Conservation (phyloP, 2,329 filamentous ascomycete genomes). For the Diplodia scrobiculata region DNA sequence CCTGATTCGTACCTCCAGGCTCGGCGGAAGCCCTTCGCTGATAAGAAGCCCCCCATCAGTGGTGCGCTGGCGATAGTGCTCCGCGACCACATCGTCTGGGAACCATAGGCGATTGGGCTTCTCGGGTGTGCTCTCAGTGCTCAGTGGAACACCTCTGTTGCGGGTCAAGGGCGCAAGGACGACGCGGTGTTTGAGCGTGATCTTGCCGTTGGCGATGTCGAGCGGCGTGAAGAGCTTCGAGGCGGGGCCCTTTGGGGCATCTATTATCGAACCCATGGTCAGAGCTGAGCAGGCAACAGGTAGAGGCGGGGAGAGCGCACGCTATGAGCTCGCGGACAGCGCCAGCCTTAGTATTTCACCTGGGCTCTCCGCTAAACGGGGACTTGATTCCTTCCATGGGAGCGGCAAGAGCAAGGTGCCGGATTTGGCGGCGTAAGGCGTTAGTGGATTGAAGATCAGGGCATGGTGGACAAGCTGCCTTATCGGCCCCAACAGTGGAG, state of each 20-base stretch:
- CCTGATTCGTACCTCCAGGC: slow-evolving; percentile 41
- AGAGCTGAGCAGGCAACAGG: not conserved
- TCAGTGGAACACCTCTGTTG: slow-evolving; percentile 52
- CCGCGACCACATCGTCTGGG: slow-evolving; percentile 49
- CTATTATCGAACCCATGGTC: slow-evolving; percentile 21
- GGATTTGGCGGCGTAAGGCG: slow-evolving; percentile 5
- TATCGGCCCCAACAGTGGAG: slow-evolving; percentile 11
- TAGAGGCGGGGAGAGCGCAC: not conserved
- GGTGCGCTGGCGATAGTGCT: slow-evolving; percentile 60
- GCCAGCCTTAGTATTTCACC: slow-evolving; percentile 3
- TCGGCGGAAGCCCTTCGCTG: slow-evolving; percentile 60
- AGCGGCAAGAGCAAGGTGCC: not conserved
- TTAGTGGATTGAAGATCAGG: slow-evolving; percentile 19
- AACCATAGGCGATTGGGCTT: slow-evolving; percentile 55
- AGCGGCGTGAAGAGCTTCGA: slow-evolving; percentile 42
- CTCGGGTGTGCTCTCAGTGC: slow-evolving; percentile 49
- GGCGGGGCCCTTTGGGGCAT: slow-evolving; percentile 34
- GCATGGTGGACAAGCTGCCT: not conserved
- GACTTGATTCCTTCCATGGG: not conserved
- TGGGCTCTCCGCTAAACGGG: too few relatives aligned
- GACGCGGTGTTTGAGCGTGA: slow-evolving; percentile 45
- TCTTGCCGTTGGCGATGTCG: slow-evolving; percentile 40
- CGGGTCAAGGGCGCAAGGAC: slow-evolving; percentile 47
- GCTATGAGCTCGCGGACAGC: not conserved
- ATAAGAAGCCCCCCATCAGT: slow-evolving; percentile 60